These are phyloP conservation scores for Rhizopus delemar DNA, from an alignment of 371 early-diverging fungal species.

Conservation along the genomic window DNA sequence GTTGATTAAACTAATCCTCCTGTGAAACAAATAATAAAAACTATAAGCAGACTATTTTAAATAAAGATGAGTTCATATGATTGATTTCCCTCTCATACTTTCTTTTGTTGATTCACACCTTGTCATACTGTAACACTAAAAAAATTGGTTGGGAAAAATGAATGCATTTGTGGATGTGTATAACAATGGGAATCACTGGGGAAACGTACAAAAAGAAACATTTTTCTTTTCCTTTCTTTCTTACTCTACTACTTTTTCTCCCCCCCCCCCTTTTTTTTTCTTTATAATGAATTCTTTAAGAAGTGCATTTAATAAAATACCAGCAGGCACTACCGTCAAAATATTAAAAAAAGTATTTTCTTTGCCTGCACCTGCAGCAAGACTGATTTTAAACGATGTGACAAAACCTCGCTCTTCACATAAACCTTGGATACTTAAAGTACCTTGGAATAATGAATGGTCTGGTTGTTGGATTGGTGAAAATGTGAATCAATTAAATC, in stretches of 20 bases:
- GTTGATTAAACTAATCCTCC: no score
- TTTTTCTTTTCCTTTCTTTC: not conserved
- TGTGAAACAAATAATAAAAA: no score
- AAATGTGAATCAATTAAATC: conserved; percentile 29
- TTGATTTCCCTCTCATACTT: no score
- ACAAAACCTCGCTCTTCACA: conserved; percentile 44
- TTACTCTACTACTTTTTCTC: not conserved
- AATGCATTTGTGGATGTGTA: not conserved
- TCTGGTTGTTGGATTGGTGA: conserved; percentile 57
- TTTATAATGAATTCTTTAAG: conserved; percentile 1
- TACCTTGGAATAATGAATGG: conserved; percentile 38
- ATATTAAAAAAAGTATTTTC: conserved; percentile 43
- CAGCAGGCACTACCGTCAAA: conserved; percentile 42
- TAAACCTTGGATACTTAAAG: conserved; percentile 41
- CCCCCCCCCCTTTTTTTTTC: not conserved
- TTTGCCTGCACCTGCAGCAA: conserved; percentile 50
- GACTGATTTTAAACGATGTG: conserved; percentile 46
- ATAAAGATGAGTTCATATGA: no score
- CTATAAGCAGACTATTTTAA: no score
- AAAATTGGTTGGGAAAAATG: conserved; percentile 2
- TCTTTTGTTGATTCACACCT: not conserved
- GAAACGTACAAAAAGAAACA: not conserved
- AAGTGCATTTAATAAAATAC: conserved; percentile 21
- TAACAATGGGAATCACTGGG: conserved; percentile 4
- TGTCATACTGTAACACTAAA: conserved; percentile 2